These are phyloP conservation scores for Aureobasidium sp. DNA, from an alignment of 2,329 filamentous ascomycete species.

Conservation along the genomic window DNA sequence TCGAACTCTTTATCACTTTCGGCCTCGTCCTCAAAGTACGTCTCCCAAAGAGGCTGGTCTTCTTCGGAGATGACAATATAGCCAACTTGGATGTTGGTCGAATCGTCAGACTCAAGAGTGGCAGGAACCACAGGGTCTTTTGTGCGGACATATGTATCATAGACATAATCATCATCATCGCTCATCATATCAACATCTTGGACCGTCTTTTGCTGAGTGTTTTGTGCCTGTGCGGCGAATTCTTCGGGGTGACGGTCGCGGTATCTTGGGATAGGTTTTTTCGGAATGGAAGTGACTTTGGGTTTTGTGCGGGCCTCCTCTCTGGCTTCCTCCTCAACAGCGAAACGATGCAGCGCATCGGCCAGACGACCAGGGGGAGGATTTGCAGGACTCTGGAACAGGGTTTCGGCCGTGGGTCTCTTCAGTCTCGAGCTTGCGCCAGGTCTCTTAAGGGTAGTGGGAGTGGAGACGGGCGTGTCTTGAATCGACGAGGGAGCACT, in stretches of 20 bases:
- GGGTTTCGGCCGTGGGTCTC: conserved; percentile 8
- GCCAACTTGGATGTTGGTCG: conserved; percentile 31
- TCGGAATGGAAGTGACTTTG: conserved; percentile 27
- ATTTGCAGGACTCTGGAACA: conserved; percentile 16
- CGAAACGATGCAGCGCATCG: conserved; percentile 15
- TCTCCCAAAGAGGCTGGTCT: conserved; percentile 51
- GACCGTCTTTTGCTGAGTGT: conserved; percentile 4
- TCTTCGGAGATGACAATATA: conserved; percentile 45
- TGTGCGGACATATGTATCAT: conserved; percentile 53
- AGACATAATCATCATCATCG: conserved; percentile 51
- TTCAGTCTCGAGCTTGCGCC: conserved; percentile 15
- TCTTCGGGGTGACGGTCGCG: conserved; percentile 28
- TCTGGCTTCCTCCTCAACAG: conserved; percentile 17
- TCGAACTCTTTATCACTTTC: conserved; percentile 47
- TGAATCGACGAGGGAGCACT: not conserved
- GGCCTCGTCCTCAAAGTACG: conserved; percentile 46
- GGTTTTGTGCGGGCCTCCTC: conserved; percentile 25
- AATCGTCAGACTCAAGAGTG: conserved; percentile 20
- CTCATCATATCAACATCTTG: conserved; percentile 37
- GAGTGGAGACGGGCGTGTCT: not conserved
- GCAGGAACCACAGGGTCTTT: conserved; percentile 18
- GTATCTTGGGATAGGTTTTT: conserved; percentile 28
- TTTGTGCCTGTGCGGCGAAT: conserved; percentile 4
- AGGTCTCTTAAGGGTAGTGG: conserved; percentile 18
- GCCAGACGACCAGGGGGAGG: conserved; percentile 20